Evolutionary conservation across 106 monocot genomes (phyloP).

Genomic region (Alisma plantagoaquatica): DNA sequence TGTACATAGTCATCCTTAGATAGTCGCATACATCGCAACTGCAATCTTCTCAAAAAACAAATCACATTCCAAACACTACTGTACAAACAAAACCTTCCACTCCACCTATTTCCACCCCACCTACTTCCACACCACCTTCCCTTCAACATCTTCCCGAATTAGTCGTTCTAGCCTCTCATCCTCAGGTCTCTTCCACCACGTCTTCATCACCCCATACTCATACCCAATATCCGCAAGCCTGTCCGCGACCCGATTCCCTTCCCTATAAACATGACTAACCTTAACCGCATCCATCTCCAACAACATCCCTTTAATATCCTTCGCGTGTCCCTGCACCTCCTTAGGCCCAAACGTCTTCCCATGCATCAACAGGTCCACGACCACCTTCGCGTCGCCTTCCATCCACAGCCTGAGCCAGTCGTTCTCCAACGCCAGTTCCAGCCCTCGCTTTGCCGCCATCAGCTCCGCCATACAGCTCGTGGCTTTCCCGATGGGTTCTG

Average conservation of each 20-base stretch:
- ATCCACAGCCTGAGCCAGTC: neutral
- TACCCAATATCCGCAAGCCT: neutral
- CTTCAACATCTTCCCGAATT: neutral
- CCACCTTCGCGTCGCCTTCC: neutral
- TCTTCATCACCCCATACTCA: neutral
- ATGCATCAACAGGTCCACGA: neutral
- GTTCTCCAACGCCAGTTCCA: neutral
- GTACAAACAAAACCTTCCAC: too few species aligned
- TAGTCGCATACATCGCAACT: too few species aligned
- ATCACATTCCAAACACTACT: too few species aligned
- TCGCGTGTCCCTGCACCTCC: neutral
- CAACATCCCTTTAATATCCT: neutral
- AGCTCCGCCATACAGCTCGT: neutral
- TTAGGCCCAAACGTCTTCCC: neutral
- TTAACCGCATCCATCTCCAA: neutral
- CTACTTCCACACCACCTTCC: too few species aligned
- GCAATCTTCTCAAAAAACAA: too few species aligned
- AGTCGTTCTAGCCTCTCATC: neutral
- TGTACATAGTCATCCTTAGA: too few species aligned
- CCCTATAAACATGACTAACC: neutral
- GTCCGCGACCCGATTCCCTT: neutral
- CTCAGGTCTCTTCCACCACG: neutral
- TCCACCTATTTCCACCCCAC: too few species aligned
- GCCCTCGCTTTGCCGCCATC: neutral
- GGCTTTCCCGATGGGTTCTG: neutral